These are phyloP conservation scores for Sedum album DNA, from an alignment of 164 flowering plant genomes.

Conservation along the genomic window DNA sequence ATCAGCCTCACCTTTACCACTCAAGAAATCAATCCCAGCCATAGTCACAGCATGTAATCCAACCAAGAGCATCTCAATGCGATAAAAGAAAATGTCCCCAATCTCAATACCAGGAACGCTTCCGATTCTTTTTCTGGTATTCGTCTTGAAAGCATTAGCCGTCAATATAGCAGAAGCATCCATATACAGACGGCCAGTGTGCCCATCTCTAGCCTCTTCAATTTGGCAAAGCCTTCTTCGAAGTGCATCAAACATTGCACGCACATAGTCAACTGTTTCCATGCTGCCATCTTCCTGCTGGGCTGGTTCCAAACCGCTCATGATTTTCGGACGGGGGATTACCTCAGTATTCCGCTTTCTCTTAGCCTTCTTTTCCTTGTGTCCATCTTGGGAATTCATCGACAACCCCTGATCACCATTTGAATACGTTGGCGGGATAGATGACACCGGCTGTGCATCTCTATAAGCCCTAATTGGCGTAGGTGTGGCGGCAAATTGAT, in stretches of 20 bases:
- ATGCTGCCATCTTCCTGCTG: slow-evolving; percentile 27
- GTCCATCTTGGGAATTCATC: not conserved
- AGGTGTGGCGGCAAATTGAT: slow-evolving; percentile 1
- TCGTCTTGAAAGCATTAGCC: slow-evolving; percentile 38
- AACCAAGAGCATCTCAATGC: slow-evolving; percentile 48
- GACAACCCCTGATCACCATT: slow-evolving; percentile 12
- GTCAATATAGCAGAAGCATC: slow-evolving; percentile 28
- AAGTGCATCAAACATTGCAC: slow-evolving; percentile 25
- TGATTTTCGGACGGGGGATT: not conserved
- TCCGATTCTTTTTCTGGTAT: slow-evolving; percentile 41
- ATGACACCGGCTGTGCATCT: slow-evolving; percentile 8
- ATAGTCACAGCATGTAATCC: slow-evolving; percentile 53
- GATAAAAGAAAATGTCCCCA: slow-evolving; percentile 54
- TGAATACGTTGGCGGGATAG: not conserved
- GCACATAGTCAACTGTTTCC: slow-evolving; percentile 22
- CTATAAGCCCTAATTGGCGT: slow-evolving; percentile 13
- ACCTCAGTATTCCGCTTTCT: no score
- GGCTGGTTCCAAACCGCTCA: slow-evolving; percentile 5
- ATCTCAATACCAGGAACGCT: slow-evolving; percentile 49
- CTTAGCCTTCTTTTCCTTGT: slow-evolving; percentile 8
- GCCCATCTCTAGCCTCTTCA: slow-evolving; percentile 27
- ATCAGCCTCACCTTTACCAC: slow-evolving; percentile 16
- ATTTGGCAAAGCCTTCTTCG: slow-evolving; percentile 31
- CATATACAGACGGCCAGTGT: slow-evolving; percentile 32
- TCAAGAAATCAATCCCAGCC: slow-evolving; percentile 57